Conservation (phyloP, 768 basidiomycete species). For the Pleurotus giganteus region DNA sequence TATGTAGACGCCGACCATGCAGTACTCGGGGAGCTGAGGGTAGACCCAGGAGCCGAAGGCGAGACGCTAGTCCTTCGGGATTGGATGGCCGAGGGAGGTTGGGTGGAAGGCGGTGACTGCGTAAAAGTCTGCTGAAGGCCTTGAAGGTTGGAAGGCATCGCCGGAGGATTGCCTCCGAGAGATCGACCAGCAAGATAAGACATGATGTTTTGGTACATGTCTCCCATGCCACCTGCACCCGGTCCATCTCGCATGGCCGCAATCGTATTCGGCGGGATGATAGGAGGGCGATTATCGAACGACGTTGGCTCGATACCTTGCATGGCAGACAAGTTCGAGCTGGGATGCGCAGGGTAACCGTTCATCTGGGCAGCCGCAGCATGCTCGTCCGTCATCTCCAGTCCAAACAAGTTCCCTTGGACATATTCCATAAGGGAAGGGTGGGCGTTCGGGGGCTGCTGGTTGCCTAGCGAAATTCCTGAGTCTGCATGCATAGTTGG, state of each 20-base stretch:
- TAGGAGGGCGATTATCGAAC: background rate
- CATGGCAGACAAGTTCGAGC: background rate
- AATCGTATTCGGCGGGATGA: background rate
- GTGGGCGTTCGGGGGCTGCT: constrained; percentile 9
- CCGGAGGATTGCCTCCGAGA: constrained; percentile 9
- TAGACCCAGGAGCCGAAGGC: background rate
- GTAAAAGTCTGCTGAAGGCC: background rate
- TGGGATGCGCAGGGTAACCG: too few species aligned
- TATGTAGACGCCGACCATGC: background rate
- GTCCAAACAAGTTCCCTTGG: constrained; percentile 9
- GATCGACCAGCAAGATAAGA: constrained; percentile 20
- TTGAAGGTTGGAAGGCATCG: background rate
- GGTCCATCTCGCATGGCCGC: background rate
- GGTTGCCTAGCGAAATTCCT: background rate
- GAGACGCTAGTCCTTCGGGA: constrained; percentile 1
- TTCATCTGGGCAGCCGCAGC: too few species aligned
- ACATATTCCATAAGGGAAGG: constrained; percentile 29
- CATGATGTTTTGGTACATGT: constrained; percentile 22
- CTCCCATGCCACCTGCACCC: constrained; percentile 16
- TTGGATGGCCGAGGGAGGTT: background rate
- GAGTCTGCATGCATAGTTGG: constrained; percentile 6
- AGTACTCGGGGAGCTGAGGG: background rate
- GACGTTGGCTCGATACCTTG: background rate
- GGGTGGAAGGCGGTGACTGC: background rate
- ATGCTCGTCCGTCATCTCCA: background rate